Conservation (phyloP, 2,329 filamentous ascomycete genomes). For the Ceratocystis colombiana region DNA sequence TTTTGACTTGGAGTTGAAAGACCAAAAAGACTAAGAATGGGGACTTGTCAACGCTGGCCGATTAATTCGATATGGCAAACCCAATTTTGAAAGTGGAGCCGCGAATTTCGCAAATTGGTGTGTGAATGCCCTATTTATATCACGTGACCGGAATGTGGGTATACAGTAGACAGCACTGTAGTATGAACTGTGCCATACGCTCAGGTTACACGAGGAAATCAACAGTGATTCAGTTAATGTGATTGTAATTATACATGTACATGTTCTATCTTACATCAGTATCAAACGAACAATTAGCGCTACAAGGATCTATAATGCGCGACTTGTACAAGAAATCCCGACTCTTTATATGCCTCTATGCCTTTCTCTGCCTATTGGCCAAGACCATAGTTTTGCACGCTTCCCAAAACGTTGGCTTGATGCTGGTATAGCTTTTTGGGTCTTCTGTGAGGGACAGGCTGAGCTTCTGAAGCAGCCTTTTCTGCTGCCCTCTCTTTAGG, state of each 20-base stretch:
- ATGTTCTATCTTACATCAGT: constrained; percentile 24
- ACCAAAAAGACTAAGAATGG: constrained; percentile 1
- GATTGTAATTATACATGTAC: constrained; percentile 24
- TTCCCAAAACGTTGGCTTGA: constrained; percentile 30
- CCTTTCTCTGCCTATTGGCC: constrained; percentile 24
- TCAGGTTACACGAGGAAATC: constrained; percentile 2
- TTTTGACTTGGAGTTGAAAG: constrained; percentile 31
- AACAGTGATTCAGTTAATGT: not conserved
- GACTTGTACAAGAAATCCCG: constrained; percentile 7
- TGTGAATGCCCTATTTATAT: constrained; percentile 16
- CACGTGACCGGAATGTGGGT: constrained; percentile 13
- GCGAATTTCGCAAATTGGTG: constrained; percentile 5
- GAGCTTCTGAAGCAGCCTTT: constrained; percentile 31
- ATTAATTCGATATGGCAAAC: constrained; percentile 21
- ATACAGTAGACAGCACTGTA: not conserved
- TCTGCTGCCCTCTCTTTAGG: constrained; percentile 29
- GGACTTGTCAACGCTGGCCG: not conserved
- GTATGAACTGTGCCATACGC: not conserved
- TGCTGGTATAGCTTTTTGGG: constrained; percentile 13
- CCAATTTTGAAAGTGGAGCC: constrained; percentile 8
- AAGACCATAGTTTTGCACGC: constrained; percentile 35
- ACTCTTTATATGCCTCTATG: not conserved
- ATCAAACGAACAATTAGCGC: not conserved
- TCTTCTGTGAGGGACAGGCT: constrained; percentile 6
- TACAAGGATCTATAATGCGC: not conserved